phyloP scores from a whole-genome alignment of 2,329 filamentous ascomycete species.

The Colletotrichum spaethianum region DNA sequence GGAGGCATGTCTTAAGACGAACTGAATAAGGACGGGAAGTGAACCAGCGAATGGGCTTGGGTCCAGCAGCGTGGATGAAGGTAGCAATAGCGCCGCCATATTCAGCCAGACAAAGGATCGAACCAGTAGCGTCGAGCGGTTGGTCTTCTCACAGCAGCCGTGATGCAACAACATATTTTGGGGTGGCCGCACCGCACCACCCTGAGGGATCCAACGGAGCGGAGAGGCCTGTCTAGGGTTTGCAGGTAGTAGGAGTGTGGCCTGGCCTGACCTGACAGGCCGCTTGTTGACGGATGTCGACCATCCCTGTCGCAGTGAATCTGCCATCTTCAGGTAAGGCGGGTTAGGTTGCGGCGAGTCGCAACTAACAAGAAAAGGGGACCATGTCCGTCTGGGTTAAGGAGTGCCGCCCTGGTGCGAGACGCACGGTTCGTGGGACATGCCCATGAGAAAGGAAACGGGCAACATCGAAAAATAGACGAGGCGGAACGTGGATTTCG shows the following conservation, averaged over 20 bases:
- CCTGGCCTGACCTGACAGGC: slow-evolving; percentile 21
- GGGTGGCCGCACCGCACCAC: slow-evolving; percentile 28
- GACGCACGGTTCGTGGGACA: slow-evolving; percentile 16
- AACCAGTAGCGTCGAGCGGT: slow-evolving; percentile 25
- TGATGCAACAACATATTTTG: slow-evolving; percentile 36
- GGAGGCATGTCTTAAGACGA: slow-evolving; percentile 33
- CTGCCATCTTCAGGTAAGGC: slow-evolving; percentile 35
- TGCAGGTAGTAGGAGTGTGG: slow-evolving; percentile 1
- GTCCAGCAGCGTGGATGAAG: slow-evolving; percentile 34
- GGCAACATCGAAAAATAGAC: neutral
- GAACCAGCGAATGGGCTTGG: slow-evolving; percentile 31
- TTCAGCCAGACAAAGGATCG: slow-evolving; percentile 16
- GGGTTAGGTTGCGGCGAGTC: slow-evolving; percentile 34
- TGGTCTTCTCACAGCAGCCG: slow-evolving; percentile 16
- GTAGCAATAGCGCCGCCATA: slow-evolving; percentile 15
- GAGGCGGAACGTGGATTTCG: neutral
- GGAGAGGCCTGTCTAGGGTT: slow-evolving; percentile 22
- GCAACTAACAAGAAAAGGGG: slow-evolving; percentile 18
- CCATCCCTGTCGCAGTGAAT: slow-evolving; percentile 9
- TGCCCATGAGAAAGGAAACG: slow-evolving; percentile 9
- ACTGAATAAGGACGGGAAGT: slow-evolving; percentile 28
- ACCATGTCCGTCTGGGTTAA: neutral
- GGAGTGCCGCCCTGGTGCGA: neutral
- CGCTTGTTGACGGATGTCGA: slow-evolving; percentile 17
- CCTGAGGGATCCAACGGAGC: slow-evolving; percentile 37